A percentile compares a stretch with the other conserved stretches of the same genome.
Evolutionary conservation across 179 eudicot genomes (phyloP).

Genomic region (Beta macrorhiza): DNA sequence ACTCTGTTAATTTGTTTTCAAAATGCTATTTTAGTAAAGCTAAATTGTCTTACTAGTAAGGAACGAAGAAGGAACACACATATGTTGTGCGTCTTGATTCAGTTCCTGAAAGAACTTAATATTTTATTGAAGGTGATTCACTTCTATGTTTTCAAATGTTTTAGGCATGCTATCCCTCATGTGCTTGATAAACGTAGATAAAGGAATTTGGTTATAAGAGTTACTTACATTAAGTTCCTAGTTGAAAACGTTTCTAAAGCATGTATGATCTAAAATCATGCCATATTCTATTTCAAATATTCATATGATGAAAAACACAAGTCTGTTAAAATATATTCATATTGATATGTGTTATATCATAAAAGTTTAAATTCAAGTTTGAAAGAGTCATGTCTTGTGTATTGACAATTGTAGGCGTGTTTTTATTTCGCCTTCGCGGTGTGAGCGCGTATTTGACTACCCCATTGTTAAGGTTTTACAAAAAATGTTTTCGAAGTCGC

Average conservation of each 20-base stretch:
- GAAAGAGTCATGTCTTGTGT: neutral
- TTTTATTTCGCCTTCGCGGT: too few relatives aligned
- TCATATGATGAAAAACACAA: neutral
- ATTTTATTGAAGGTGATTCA: neutral
- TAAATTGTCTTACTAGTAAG: neutral
- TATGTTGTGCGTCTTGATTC: neutral
- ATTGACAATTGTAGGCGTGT: too few relatives aligned
- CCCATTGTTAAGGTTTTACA: too few relatives aligned
- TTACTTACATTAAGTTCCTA: neutral
- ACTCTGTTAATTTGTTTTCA: too few relatives aligned
- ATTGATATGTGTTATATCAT: neutral
- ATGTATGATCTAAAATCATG: neutral
- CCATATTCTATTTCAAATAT: neutral
- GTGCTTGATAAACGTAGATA: neutral
- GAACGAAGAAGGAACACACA: neutral
- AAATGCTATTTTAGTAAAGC: neutral
- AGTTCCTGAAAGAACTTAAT: neutral
- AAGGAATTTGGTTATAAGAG: neutral
- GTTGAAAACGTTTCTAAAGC: too few relatives aligned
- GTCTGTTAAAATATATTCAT: neutral
- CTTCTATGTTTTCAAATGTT: neutral
- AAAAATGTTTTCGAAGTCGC: too few relatives aligned
- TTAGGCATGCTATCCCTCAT: neutral
- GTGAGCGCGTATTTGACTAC: too few relatives aligned
- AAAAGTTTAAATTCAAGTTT: too few relatives aligned